These are phyloP conservation scores for Aspergillus sp. DNA, from an alignment of 2,329 filamentous ascomycete genomes.

Conservation along the genomic window DNA sequence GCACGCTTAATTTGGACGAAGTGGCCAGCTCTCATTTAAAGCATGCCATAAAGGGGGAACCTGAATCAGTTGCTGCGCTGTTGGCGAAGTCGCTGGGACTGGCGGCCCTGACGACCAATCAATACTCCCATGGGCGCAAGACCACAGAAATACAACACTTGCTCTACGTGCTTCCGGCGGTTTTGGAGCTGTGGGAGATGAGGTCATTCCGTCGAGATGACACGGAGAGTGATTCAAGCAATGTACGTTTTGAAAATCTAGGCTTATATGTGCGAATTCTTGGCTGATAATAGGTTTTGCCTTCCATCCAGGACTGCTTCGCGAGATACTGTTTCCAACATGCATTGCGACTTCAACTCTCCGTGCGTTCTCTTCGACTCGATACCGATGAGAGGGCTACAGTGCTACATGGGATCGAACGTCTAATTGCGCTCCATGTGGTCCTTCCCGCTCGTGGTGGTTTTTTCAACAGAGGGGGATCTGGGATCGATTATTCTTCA, in stretches of 20 bases:
- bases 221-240: conserved; percentile 25
- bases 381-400: conserved; percentile 25
- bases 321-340: conserved; percentile 27
- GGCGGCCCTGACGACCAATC: conserved; percentile 22
- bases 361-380: conserved; percentile 17
- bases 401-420: conserved; percentile 28
- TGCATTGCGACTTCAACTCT: conserved; percentile 26
- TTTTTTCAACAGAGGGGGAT: conserved; percentile 29
- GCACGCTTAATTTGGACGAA: conserved; percentile 18
- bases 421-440: conserved; percentile 34
- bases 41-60: conserved; percentile 31
- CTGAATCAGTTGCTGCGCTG: conserved; percentile 25
- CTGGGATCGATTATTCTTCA: conserved; percentile 27
- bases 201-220: conserved; percentile 28
- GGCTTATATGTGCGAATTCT: neutral
- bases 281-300: conserved; percentile 6
- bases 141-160: conserved; percentile 28
- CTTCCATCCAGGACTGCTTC: conserved; percentile 19
- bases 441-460: conserved; percentile 31
- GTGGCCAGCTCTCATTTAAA: conserved; percentile 33
- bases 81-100: conserved; percentile 29
- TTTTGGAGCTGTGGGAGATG: conserved; percentile 32
- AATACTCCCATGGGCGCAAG: conserved; percentile 21
- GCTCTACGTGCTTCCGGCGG: conserved; percentile 25
- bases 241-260: conserved; percentile 16